Percentiles rank a stretch among this genome's conserved stretches.
Conservation (phyloP, 2,329 filamentous ascomycete genomes). For the Colletotrichum orbiculare region DNA sequence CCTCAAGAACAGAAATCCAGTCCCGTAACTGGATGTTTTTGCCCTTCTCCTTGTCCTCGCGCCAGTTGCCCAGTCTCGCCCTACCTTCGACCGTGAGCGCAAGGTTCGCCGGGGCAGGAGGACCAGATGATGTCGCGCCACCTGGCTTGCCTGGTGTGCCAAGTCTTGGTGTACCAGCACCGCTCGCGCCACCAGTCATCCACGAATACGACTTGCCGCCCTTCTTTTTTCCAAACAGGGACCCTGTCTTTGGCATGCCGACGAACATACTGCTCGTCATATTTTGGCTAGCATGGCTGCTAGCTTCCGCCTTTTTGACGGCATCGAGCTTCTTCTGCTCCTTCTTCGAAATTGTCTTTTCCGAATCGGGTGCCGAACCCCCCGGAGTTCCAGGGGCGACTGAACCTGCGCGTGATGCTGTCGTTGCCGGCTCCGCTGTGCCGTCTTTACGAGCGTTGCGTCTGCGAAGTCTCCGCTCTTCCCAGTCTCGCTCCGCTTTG, state of each 20-base stretch:
- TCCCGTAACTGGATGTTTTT: conserved; percentile 86
- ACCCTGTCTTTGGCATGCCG: conserved; percentile 71
- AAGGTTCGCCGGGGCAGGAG: conserved; percentile 46
- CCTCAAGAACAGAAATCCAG: conserved; percentile 81
- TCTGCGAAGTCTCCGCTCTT: conserved; percentile 77
- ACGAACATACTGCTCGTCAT: conserved; percentile 80
- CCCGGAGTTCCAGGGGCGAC: conserved; percentile 71
- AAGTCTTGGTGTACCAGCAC: conserved; percentile 61
- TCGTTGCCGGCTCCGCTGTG: conserved; percentile 60
- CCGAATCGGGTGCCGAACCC: conserved; percentile 69
- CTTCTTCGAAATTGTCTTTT: conserved; percentile 86
- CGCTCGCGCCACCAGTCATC: conserved; percentile 72
- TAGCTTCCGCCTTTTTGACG: conserved; percentile 82
- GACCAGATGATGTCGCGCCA: conserved; percentile 47
- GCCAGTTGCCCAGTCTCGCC: conserved; percentile 77
- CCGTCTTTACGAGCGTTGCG: conserved; percentile 72
- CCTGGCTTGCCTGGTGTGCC: conserved; percentile 50
- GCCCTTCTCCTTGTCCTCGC: conserved; percentile 82
- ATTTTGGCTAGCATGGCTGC: conserved; percentile 85
- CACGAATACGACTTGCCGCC: conserved; percentile 77
- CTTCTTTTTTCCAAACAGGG: conserved; percentile 68
- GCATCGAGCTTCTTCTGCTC: conserved; percentile 80
- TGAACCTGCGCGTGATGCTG: conserved; percentile 64
- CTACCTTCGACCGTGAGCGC: conserved; percentile 67
- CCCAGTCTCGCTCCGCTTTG: conserved; percentile 74